These are phyloP conservation scores for Hypoxylon fuscum DNA, from an alignment of 495 filamentous ascomycete species.

Conservation along the genomic window DNA sequence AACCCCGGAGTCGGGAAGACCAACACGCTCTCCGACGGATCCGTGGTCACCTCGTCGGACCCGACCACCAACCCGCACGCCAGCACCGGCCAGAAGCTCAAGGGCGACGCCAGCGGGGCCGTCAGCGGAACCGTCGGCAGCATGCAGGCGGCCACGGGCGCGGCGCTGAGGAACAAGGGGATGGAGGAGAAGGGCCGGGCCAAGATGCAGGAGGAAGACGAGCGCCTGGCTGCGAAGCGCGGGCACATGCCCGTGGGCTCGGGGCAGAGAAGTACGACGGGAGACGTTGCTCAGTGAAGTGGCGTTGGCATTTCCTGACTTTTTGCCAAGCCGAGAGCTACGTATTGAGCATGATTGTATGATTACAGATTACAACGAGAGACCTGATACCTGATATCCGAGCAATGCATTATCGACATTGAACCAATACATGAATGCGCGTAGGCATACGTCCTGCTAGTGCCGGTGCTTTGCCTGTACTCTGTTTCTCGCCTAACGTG, in stretches of 20 bases:
- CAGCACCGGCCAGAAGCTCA: conserved; percentile 33
- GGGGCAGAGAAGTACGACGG: conserved; percentile 26
- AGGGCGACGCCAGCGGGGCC: conserved; percentile 38
- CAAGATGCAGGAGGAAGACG: conserved; percentile 41
- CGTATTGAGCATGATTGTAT: not conserved
- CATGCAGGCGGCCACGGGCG: conserved; percentile 30
- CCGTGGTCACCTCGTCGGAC: conserved; percentile 31
- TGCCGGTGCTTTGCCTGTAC: no score
- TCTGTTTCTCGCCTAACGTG: no score
- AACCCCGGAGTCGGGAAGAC: conserved; percentile 10
- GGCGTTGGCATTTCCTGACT: not conserved
- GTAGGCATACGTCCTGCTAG: no score
- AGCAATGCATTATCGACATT: no score
- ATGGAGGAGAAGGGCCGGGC: conserved; percentile 33
- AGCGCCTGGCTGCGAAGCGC: conserved; percentile 35
- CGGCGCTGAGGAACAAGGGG: conserved; percentile 27
- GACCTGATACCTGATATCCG: not conserved
- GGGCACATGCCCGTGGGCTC: conserved; percentile 40
- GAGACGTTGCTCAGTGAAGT: not conserved
- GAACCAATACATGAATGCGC: no score
- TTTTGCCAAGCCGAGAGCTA: no score
- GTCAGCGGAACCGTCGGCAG: conserved; percentile 31
- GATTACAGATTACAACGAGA: not conserved
- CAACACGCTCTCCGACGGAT: conserved; percentile 21
- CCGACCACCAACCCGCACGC: conserved; percentile 32